Percentiles rank a stretch among this genome's conserved stretches.
Conservation (phyloP, 345 rosid species). For the Geranium brycei region DNA sequence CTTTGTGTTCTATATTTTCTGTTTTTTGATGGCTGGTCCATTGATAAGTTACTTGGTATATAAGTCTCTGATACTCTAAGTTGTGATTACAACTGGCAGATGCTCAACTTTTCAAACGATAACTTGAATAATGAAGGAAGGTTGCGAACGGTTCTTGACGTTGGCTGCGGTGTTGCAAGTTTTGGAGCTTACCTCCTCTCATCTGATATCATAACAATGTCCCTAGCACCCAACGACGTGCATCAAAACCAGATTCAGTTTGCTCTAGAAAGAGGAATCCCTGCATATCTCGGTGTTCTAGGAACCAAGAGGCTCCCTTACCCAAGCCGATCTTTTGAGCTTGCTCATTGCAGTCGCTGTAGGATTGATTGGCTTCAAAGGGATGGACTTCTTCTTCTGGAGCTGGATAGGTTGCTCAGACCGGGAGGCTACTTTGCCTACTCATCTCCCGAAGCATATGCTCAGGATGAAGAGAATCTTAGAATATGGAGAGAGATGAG, state of each 20-base stretch:
- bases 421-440: conserved; percentile 98
- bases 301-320: conserved; percentile 96
- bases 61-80: too few relatives aligned
- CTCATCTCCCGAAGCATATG: conserved; percentile 98
- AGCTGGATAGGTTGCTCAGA: conserved; percentile 86
- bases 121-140: conserved; percentile 66
- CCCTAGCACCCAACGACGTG: conserved; percentile 95
- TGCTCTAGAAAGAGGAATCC: conserved; percentile 96
- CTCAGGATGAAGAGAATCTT: conserved; percentile 89
- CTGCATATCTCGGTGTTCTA: conserved; percentile 93
- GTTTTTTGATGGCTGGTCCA: too few relatives aligned
- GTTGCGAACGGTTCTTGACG: conserved; percentile 83
- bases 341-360: conserved; percentile 96
- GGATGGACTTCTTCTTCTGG: conserved; percentile 94
- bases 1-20: too few relatives aligned
- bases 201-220: conserved; percentile 74
- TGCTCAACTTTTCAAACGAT: conserved; percentile 74
- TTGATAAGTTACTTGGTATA: too few relatives aligned
- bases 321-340: conserved; percentile 97
- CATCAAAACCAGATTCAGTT: conserved; percentile 99
- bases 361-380: conserved; percentile 99
- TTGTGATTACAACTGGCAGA: conserved; percentile 30
- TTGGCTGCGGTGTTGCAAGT: conserved; percentile 98
- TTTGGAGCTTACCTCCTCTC: conserved; percentile 92
- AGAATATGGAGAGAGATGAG: conserved; percentile 96